A percentile compares a stretch with the other conserved stretches of the same genome.
phyloP scores from a whole-genome alignment of 306 rosid species.

The Dalbergia cultrata region DNA sequence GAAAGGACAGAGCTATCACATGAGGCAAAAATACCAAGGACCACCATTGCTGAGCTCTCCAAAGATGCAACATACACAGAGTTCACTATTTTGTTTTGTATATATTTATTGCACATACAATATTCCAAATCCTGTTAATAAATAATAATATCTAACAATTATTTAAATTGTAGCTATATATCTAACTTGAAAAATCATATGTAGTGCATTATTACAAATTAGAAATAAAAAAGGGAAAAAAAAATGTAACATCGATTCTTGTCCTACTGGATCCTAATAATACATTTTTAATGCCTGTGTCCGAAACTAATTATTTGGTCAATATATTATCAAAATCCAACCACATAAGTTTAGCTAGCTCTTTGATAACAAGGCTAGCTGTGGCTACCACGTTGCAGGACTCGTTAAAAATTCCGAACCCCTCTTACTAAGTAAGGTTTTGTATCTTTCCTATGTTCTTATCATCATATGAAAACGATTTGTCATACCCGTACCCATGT shows the following conservation, averaged over 20 bases:
- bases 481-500: conserved; percentile 7
- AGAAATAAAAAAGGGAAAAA: not conserved
- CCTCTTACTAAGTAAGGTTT: conserved; percentile 29
- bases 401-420: conserved; percentile 2
- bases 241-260: not conserved
- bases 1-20: conserved; percentile 38
- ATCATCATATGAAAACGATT: conserved; percentile 35
- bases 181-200: not conserved
- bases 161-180: not conserved
- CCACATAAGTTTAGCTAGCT: conserved; percentile 2
- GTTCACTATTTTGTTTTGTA: not conserved
- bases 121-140: not conserved
- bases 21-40: conserved; percentile 24
- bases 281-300: not conserved
- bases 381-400: conserved; percentile 22
- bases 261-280: not conserved
- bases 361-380: conserved; percentile 22
- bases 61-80: not conserved
- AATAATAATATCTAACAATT: not conserved
- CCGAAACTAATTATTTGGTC: not conserved
- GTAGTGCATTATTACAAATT: conserved; percentile 12
- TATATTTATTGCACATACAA: not conserved
- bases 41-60: conserved; percentile 35
- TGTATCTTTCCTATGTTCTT: conserved; percentile 19
- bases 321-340: not conserved